Evolutionary conservation across 2,329 filamentous ascomycete species (phyloP).

Genomic region (Fusarium sp.): DNA sequence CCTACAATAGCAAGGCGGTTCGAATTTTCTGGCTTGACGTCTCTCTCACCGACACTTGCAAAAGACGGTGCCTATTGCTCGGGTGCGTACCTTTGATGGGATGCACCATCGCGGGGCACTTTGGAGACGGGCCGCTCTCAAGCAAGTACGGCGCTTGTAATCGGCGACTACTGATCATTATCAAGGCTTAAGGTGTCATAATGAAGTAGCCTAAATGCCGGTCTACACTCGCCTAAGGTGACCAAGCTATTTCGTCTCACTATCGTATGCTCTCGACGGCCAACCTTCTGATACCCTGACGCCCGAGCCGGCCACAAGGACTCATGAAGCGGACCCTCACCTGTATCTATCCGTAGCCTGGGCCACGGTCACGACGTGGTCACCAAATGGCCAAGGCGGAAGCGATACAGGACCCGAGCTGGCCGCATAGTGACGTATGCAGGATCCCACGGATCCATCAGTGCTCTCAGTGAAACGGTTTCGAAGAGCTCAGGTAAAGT

Average conservation of each 20-base stretch:
- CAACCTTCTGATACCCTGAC: background rate
- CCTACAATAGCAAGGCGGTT: conserved; percentile 35
- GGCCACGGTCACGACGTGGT: conserved; percentile 39
- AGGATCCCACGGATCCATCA: conserved; percentile 31
- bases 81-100: conserved; percentile 39
- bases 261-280: background rate
- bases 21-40: conserved; percentile 14
- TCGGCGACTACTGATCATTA: background rate
- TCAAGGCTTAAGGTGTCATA: background rate
- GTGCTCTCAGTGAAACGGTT: conserved; percentile 17
- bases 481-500: background rate
- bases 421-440: conserved; percentile 45
- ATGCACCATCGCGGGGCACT: conserved; percentile 36
- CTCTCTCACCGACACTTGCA: conserved; percentile 45
- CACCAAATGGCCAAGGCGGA: conserved; percentile 39
- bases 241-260: background rate
- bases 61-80: conserved; percentile 40
- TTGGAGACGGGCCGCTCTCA: conserved; percentile 35
- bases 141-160: conserved; percentile 23
- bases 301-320: conserved; percentile 10
- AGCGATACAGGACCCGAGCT: conserved; percentile 31
- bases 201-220: background rate
- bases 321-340: conserved; percentile 22
- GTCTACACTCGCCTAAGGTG: background rate
- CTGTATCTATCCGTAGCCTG: conserved; percentile 28